A percentile compares a stretch with the other conserved stretches of the same genome.
phyloP scores from a whole-genome alignment of 176 grass and related monocot genomes.

The Pontederia paniculata region DNA sequence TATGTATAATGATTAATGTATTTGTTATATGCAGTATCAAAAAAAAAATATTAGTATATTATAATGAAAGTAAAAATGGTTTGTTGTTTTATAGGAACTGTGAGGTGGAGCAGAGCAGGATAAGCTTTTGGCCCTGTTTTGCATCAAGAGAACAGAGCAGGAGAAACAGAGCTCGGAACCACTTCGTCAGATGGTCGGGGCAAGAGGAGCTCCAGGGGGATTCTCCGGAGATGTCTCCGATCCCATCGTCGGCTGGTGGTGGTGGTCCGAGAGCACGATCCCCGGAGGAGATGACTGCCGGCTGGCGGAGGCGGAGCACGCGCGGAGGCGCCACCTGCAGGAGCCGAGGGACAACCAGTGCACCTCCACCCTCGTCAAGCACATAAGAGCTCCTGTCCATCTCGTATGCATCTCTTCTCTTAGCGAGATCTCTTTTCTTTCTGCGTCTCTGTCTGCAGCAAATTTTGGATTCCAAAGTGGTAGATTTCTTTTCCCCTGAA shows the following conservation, averaged over 20 bases:
- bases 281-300: neutral
- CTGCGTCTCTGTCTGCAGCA: neutral
- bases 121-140: no score
- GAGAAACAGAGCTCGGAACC: no score
- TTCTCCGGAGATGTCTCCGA: neutral
- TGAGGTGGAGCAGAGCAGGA: no score
- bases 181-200: neutral
- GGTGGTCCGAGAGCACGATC: conserved; percentile 3
- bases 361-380: conserved; percentile 13
- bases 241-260: neutral
- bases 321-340: conserved; percentile 8
- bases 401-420: conserved; percentile 1
- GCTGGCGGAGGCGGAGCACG: conserved; percentile 5
- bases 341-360: conserved; percentile 7
- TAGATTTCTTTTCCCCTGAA: no score
- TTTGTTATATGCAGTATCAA: no score
- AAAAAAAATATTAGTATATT: no score
- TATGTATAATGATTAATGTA: no score
- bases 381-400: conserved; percentile 13
- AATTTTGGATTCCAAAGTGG: neutral
- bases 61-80: no score
- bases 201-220: neutral
- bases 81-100: no score
- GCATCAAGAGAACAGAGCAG: no score
- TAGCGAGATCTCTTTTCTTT: no score